Evolutionary conservation across 2,329 filamentous ascomycete species (phyloP), one percentile per base, ranked within the genome.

Genomic region (Purpureocillium lavendulum): DNA sequence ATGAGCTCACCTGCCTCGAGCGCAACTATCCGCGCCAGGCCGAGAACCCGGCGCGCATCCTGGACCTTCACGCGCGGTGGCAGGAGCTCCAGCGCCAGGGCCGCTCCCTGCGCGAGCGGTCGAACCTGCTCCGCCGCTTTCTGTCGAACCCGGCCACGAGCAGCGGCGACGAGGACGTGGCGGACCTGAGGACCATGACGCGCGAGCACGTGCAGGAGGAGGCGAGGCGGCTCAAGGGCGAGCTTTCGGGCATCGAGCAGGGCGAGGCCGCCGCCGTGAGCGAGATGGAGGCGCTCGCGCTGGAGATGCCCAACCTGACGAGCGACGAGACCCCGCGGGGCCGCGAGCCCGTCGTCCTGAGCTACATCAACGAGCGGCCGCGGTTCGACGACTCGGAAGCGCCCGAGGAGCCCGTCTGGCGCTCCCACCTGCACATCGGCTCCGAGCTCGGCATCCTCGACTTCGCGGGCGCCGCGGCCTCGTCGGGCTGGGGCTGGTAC

Each of bases 401-500:
- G 4, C 45, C 40, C 11, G 49, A 53, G 24, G 50, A 48, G 47
- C 50, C 59, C 41, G 64, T 74, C 7, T 81, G 74, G 74, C 72
- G 78, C 32, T 90, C 85, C 0, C 89, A 96, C 59, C 84, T 92
- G 7, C 76, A 90, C 49, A 90, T 98, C 50, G 92, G 92, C 26
- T 71, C 79, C 4, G 78, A 88, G 54, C 75, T 98, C n/a, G 81
- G 82, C 28, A 73, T 98, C n/a, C 70, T 98, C 38, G 90, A 98
- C 65, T 96, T 98, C 55, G 71, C 83, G 5, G 81, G 75, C 43
- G 87, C 88, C 5, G 82, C 82, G 2, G 80, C 76, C n/a, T 82
- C 87, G 2, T 86, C 83, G 4, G 92, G 92, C 30, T 98, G 90
- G 90, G 92, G 92, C 2, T 98, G 88, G 87, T 98, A 98, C 66